Evolutionary conservation across 495 filamentous ascomycete species (phyloP), one percentile per base, ranked within the genome.

Genomic region (Tuber aestivum): DNA sequence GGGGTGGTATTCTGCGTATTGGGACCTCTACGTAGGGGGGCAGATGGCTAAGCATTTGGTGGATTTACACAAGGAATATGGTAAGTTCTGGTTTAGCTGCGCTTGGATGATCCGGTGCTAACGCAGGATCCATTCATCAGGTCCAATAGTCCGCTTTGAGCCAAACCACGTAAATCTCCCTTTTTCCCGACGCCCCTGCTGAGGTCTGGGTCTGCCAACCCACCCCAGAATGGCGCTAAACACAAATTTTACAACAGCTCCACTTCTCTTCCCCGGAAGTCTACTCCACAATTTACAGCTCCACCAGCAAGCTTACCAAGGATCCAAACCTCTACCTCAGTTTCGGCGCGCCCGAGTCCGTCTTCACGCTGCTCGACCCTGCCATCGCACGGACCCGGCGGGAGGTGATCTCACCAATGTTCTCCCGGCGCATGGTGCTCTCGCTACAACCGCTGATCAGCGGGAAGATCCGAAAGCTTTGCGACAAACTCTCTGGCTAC

Each of bases 251-350:
- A 3, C 38, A 27, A 2, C 72, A 87, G 85, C 82, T 86, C 20
- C 85, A 87, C 72, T 87, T 87, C 75, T 73, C 77, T 2, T 77
- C 82, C 6, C 86, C 86, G 12, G 74, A 82, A 8, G 84, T 80
- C 23, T 86, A 86, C 72, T 75, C 82, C 32, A 83, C 83, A 27
- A 85, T 87, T 20, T 86, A 86, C 76, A 84, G 82, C 73, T 40
- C 74, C 12, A 76, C 75, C 16, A 77, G 78, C 18, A 82, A 84
- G 23, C 83, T 85, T 78, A 74, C 83, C 72, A 87, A 87, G 75
- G 84, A 86, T 20, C 70, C 71, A 16, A 38, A 23, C 3, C 72
- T 85, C 20, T 86, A 86, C 70, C 70, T 75, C 21, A 72, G 77
- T 56, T 86, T 87, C 79, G 77, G 79, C 70, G 74, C 81, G 44